Percentiles rank a stretch among this genome's conserved stretches.
phyloP scores from a whole-genome alignment of 768 basidiomycete species.

The Suillus bovinus region DNA sequence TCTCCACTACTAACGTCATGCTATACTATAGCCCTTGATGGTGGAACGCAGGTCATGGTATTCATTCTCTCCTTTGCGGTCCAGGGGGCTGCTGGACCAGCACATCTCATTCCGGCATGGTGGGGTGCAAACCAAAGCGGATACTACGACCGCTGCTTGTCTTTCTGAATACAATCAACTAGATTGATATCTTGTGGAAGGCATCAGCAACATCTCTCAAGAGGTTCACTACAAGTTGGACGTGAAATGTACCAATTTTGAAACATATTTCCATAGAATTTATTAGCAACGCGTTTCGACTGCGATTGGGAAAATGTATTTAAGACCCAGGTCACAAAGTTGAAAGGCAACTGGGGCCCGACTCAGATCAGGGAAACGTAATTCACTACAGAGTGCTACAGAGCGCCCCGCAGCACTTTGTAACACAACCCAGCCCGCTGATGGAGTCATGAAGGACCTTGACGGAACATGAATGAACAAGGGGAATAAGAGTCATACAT shows the following conservation, averaged over 20 bases:
- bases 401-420: too few species aligned
- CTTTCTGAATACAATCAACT: neutral
- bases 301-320: slow-evolving; percentile 70
- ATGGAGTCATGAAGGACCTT: slow-evolving; percentile 77
- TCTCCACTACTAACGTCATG: neutral
- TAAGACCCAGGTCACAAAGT: slow-evolving; percentile 54
- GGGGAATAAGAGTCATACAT: slow-evolving; percentile 40
- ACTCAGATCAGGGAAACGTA: too few species aligned
- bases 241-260: slow-evolving; percentile 66
- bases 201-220: neutral
- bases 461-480: neutral
- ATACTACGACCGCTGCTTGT: slow-evolving; percentile 23
- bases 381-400: too few species aligned
- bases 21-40: slow-evolving; percentile 31
- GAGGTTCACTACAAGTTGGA: too few species aligned
- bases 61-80: slow-evolving; percentile 53
- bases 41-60: slow-evolving; percentile 51
- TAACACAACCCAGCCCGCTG: too few species aligned
- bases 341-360: slow-evolving; percentile 69
- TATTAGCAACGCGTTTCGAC: slow-evolving; percentile 81
- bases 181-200: neutral
- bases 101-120: slow-evolving; percentile 51
- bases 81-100: slow-evolving; percentile 48
- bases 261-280: slow-evolving; percentile 80
- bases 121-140: slow-evolving; percentile 53